Base-by-base conservation (phyloP, 2,329 filamentous ascomycete genomes). In the Fusarium oligoseptatum region DNA sequence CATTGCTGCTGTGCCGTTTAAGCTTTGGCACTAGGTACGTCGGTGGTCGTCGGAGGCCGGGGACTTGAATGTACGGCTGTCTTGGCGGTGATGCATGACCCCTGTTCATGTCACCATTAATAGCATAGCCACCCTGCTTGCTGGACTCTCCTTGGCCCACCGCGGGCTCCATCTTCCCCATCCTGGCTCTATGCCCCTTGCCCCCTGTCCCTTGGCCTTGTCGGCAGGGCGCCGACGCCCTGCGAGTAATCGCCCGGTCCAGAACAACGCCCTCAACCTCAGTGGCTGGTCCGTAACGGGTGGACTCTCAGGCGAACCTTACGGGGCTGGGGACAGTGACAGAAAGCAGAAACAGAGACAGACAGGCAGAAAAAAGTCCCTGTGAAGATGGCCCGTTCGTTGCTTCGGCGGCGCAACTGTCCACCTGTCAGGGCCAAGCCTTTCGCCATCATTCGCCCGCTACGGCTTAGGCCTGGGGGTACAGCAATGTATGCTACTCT, bases 11-110 rank as follows among this genome's bases (percentile, higher is more conserved):
- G 68, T 72, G 72, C 69, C 63, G 63, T 75, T 77, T 76, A 77
- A 76, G 69, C 73, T 77, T 76, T 64, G 34, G 64, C 60, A 75
- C 75, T 77, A 75, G 64, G 43, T 48, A 43, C 60, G 66, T 68
- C 45, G 48, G 36, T 37, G 20, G 60, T 50, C 48, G 68, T 62
- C 43, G 41, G 62, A 43, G 43, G n/a, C 43, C 56, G 20, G 64
- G 43, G 56, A n/a, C 36, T 22, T 37, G 22, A 39, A 58, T 39
- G 36, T n/a, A 27, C 22, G 24, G 14, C 15, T 58, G 56, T 37
- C 56, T 39, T 37, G 48, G 50, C 43, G n/a, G 61, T 43, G 36
- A 64, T 56, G 58, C 57, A 70, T 65, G 29, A 45, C 66, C 57
- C 43, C 37, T 74, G 68, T 27, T 39, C 14, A 37, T 55, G 70